phyloP scores from a whole-genome alignment of 345 rosid genomes.

The Gossypium turneri region DNA sequence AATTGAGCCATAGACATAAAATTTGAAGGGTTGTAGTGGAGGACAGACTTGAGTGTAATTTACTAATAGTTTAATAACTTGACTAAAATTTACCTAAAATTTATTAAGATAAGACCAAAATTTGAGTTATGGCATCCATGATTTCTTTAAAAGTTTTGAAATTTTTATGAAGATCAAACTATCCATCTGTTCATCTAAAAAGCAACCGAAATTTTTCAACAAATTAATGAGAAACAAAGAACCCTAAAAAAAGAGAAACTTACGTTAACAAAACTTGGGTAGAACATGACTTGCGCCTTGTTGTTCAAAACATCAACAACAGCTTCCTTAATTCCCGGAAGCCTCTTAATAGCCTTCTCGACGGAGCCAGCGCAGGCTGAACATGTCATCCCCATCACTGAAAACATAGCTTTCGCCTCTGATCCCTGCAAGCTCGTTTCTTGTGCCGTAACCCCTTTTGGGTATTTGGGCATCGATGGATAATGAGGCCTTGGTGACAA shows the following conservation, averaged over 20 bases:
- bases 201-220: too few species aligned
- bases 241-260: constrained; percentile 14
- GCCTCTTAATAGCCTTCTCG: constrained; percentile 84
- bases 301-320: constrained; percentile 67
- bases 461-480: constrained; percentile 63
- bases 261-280: constrained; percentile 58
- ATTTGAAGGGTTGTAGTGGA: too few species aligned
- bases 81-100: too few species aligned
- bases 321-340: constrained; percentile 77
- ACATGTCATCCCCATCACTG: constrained; percentile 80
- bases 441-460: constrained; percentile 41
- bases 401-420: constrained; percentile 49
- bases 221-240: neutral
- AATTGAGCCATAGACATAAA: too few species aligned
- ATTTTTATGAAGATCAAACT: too few species aligned
- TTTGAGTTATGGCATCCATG: too few species aligned
- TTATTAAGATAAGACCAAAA: too few species aligned
- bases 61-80: too few species aligned
- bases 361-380: constrained; percentile 94
- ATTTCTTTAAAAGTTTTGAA: too few species aligned
- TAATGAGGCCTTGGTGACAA: constrained; percentile 51
- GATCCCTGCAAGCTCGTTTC: constrained; percentile 29
- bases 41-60: neutral
- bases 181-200: too few species aligned
- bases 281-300: constrained; percentile 62